Evolutionary conservation across 495 filamentous ascomycete species (phyloP).

Genomic region (Penicillium soppii): DNA sequence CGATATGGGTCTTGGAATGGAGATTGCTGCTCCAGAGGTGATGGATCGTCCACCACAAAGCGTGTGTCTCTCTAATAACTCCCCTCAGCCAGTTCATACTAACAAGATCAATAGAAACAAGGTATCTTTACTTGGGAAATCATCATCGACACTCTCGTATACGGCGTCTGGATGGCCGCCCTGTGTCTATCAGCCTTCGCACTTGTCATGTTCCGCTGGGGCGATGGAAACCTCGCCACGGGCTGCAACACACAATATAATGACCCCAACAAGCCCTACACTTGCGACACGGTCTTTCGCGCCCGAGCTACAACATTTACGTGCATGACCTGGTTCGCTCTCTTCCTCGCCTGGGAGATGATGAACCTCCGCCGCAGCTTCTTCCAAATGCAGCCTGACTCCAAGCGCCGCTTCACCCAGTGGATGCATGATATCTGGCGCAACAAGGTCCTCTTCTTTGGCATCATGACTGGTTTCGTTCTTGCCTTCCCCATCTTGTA

Average conservation of each 20-base stretch:
- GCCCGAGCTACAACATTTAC: constrained; percentile 71
- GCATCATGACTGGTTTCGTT: constrained; percentile 65
- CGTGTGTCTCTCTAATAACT: constrained; percentile 31
- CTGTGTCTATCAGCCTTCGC: constrained; percentile 66
- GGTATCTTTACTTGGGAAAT: constrained; percentile 72
- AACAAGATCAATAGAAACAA: constrained; percentile 48
- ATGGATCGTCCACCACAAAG: constrained; percentile 65
- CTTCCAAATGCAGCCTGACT: constrained; percentile 63
- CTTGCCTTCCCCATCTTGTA: constrained; percentile 72
- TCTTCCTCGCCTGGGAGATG: constrained; percentile 76
- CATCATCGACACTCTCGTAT: constrained; percentile 65
- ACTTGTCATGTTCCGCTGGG: constrained; percentile 65
- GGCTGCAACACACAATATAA: constrained; percentile 62
- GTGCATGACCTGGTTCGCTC: constrained; percentile 71
- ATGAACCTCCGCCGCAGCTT: constrained; percentile 65
- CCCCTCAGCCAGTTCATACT: constrained; percentile 16
- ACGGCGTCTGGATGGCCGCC: constrained; percentile 68
- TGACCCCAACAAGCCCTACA: constrained; percentile 21
- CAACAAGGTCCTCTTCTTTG: constrained; percentile 72
- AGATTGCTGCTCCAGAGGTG: constrained; percentile 64
- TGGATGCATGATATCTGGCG: constrained; percentile 65
- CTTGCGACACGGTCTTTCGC: constrained; percentile 68
- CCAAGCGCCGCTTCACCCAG: constrained; percentile 50
- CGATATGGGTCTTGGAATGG: constrained; percentile 75
- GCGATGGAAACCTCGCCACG: constrained; percentile 60